phyloP scores from a whole-genome alignment of 352 stramenopile species.

The Globisporangium okanoganense region DNA sequence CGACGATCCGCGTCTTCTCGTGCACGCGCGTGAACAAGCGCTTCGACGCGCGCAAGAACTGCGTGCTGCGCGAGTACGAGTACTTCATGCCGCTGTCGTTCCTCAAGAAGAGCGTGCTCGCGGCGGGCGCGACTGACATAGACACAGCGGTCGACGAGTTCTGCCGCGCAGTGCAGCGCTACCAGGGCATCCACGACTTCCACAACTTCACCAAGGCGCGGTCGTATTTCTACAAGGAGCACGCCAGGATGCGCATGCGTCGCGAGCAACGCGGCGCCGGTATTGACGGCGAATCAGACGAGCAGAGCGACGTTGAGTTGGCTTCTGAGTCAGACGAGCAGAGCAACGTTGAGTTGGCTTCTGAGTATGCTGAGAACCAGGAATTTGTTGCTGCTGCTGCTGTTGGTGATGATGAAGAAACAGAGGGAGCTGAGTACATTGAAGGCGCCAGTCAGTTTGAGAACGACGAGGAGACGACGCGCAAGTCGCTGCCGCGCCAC shows the following conservation, averaged over 20 bases:
- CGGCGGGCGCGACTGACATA: conserved; percentile 23
- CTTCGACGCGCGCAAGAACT: conserved; percentile 86
- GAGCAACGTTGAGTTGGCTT: neutral
- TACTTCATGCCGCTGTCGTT: conserved; percentile 89
- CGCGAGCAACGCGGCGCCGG: conserved; percentile 6
- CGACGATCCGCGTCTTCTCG: conserved; percentile 85
- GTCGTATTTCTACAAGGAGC: conserved; percentile 71
- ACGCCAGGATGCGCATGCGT: conserved; percentile 32
- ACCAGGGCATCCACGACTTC: conserved; percentile 88
- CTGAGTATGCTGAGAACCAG: conserved; percentile 3
- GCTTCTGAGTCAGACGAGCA: conserved; percentile 8
- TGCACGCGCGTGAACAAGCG: conserved; percentile 87
- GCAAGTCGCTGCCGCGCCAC: conserved; percentile 62
- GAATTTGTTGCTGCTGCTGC: neutral
- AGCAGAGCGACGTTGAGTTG: neutral
- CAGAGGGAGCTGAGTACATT: conserved; percentile 17
- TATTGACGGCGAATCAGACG: neutral
- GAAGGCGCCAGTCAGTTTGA: conserved; percentile 34
- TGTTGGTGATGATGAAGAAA: conserved; percentile 10
- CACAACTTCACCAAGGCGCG: conserved; percentile 90
- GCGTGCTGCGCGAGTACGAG: conserved; percentile 87
- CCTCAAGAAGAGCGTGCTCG: conserved; percentile 41
- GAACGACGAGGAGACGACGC: conserved; percentile 30
- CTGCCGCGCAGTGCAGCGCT: conserved; percentile 45
- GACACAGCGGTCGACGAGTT: conserved; percentile 44